Conservation (phyloP, 495 filamentous ascomycete genomes). For the Penicillium pancosmium region DNA sequence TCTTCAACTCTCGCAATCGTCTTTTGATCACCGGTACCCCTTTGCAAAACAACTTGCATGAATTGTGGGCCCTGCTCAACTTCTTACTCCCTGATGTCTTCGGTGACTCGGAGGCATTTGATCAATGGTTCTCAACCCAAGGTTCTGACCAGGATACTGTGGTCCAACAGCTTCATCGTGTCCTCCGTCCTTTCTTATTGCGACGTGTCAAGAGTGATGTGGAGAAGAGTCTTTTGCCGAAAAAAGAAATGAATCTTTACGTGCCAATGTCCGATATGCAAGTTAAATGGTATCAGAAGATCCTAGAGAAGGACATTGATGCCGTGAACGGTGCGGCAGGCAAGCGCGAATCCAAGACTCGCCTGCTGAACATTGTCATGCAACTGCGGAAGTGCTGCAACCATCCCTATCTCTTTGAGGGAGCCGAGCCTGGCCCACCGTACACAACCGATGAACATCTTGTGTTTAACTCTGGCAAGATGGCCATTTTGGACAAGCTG, state of each 20-base stretch:
- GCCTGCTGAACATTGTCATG: conserved; percentile 99
- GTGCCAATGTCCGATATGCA: conserved; percentile 99
- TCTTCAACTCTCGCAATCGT: conserved; percentile 95
- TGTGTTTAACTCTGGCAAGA: conserved; percentile 91
- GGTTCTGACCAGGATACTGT: conserved; percentile 90
- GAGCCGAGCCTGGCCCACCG: conserved; percentile 94
- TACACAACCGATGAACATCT: conserved; percentile 99
- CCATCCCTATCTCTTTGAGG: conserved; percentile 98
- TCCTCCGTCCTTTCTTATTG: conserved; percentile 90
- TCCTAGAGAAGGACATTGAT: conserved; percentile 98
- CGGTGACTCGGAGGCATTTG: conserved; percentile 95
- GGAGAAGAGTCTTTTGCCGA: conserved; percentile 95
- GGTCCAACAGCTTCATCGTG: conserved; percentile 94
- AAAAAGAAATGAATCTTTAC: conserved; percentile 97
- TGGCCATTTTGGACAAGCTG: conserved; percentile 95
- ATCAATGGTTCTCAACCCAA: conserved; percentile 94
- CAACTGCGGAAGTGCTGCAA: conserved; percentile 99
- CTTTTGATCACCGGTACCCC: conserved; percentile 97
- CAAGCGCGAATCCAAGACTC: conserved; percentile 97
- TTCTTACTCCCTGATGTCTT: conserved; percentile 98
- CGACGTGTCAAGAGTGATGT: conserved; percentile 98
- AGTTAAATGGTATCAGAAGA: conserved; percentile 98
- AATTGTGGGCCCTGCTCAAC: conserved; percentile 98
- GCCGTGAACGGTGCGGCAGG: conserved; percentile 97
- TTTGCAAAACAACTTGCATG: conserved; percentile 97